Conservation (phyloP, 768 basidiomycete genomes). For the Rhizopogon sp. region DNA sequence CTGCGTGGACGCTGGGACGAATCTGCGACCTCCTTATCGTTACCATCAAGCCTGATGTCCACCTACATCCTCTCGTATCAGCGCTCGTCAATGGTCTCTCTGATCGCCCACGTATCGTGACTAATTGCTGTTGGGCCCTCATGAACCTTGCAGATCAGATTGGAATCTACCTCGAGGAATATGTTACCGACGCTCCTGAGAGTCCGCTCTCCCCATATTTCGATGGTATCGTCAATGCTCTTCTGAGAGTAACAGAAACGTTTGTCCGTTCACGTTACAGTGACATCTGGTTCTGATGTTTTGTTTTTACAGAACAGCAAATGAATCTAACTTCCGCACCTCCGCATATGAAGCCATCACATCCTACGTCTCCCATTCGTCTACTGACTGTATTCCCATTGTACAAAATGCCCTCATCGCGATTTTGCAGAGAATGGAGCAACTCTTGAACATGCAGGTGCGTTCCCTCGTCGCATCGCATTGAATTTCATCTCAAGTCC, state of each 20-base stretch:
- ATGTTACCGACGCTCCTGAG: slow-evolving; percentile 39
- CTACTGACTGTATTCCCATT: slow-evolving; percentile 71
- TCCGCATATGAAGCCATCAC: slow-evolving; percentile 96
- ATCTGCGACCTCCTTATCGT: slow-evolving; percentile 88
- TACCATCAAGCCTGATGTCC: slow-evolving; percentile 85
- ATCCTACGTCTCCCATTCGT: slow-evolving; percentile 77
- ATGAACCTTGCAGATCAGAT: slow-evolving; percentile 95
- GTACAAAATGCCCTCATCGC: slow-evolving; percentile 80
- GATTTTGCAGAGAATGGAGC: slow-evolving; percentile 88
- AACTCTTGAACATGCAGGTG: slow-evolving; percentile 78
- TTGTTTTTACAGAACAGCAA: slow-evolving; percentile 49
- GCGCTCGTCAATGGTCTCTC: slow-evolving; percentile 79
- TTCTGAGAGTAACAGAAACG: slow-evolving; percentile 87
- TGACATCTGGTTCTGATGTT: slow-evolving; percentile 9
- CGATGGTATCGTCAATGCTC: slow-evolving; percentile 77
- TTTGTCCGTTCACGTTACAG: slow-evolving; percentile 28
- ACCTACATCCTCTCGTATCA: slow-evolving; percentile 77
- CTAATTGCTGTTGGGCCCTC: slow-evolving; percentile 94
- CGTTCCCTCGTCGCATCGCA: slow-evolving; percentile 12
- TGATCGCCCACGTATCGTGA: slow-evolving; percentile 79
- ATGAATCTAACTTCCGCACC: slow-evolving; percentile 90
- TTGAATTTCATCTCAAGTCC: neutral
- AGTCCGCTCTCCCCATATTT: slow-evolving; percentile 86
- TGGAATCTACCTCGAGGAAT: slow-evolving; percentile 61
- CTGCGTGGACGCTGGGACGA: slow-evolving; percentile 94